Evolutionary conservation across 495 filamentous ascomycete species (phyloP), one percentile per base, ranked within the genome.

Genomic region (Trichoderma orchidacearum): DNA sequence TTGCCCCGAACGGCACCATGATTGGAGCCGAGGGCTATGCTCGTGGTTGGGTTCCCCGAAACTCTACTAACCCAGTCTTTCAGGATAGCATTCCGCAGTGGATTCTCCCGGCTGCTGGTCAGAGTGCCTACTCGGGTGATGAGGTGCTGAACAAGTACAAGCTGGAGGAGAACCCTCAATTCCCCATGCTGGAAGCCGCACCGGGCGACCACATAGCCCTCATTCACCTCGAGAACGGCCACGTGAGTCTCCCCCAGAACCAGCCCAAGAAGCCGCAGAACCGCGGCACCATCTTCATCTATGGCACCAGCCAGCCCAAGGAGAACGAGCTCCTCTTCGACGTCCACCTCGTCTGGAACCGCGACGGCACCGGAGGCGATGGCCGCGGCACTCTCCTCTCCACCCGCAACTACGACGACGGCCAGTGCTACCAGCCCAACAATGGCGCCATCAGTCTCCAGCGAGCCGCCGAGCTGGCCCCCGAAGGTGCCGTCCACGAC

Each of bases 151-250:
- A 77, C 56, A 59, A 63, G 62, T 63, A 67, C 64, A 71, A 70
- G 58, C 51, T 67, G 63, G 73, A 66, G 18, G 79, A 87, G 61
- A 75, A 75, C 17, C 61, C 68, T 3, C 72, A 75, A 9, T 84
- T 75, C 57, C 82, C 83, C 2, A 78, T 80, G 60, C 77, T 94
- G 12, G 66, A 81, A 56, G 87, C 85, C 23, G 72, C 76, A 21
- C 74, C 86, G 7, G 86, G 89, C 30, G 78, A 80, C 57, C 77
- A 78, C 36, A 75, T 94, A 53, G 86, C 90, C 21, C 68, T 95
- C 54, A 74, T 78, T 18, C 93, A 89, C 68, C 75, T 80, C 52
- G 91, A 96, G 61, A 96, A 96, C 63, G 91, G 91, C 15, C 91
- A 96, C 68, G 86, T 93, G 56, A 87, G 83, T 1, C 71, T 83